Evolutionary conservation across 208 protist species (phyloP).

Genomic region (Phytomonas francai): DNA sequence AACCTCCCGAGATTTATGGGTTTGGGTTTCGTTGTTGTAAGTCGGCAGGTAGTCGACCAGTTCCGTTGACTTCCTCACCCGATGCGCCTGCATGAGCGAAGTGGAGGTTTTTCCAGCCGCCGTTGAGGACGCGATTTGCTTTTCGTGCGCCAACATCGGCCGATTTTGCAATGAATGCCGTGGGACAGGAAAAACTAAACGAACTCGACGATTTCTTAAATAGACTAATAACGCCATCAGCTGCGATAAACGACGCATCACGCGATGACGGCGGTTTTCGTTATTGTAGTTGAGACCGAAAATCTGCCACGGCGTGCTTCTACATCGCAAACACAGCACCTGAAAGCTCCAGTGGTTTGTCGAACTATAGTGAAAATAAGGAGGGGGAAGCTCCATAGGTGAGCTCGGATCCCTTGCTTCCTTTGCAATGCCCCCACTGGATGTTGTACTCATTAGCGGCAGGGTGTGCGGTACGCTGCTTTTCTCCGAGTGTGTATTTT

Average conservation of each 20-base stretch:
- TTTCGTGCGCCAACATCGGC: slow-evolving; percentile 18
- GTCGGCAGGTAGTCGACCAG: not conserved
- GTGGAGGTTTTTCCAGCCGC: not conserved
- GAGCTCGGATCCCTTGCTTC: too few relatives aligned
- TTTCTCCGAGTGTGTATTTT: too few relatives aligned
- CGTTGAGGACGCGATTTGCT: slow-evolving; percentile 11
- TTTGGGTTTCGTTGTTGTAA: not conserved
- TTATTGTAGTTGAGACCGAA: slow-evolving; percentile 26
- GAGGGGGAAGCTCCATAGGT: slow-evolving; percentile 13
- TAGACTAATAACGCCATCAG: slow-evolving; percentile 39
- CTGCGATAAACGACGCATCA: slow-evolving; percentile 37
- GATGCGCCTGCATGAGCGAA: slow-evolving; percentile 16
- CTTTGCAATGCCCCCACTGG: too few relatives aligned
- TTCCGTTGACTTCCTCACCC: slow-evolving; percentile 22
- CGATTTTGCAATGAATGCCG: slow-evolving; percentile 11
- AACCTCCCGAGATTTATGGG: not conserved
- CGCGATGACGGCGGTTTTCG: slow-evolving; percentile 17
- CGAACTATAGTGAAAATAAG: slow-evolving; percentile 17
- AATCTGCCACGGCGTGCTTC: slow-evolving; percentile 19
- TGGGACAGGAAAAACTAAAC: slow-evolving; percentile 20
- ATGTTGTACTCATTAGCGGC: too few relatives aligned
- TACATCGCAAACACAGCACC: slow-evolving; percentile 40
- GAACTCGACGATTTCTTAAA: slow-evolving; percentile 26
- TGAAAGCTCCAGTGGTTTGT: slow-evolving; percentile 43
- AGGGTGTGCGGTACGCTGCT: too few relatives aligned